Conservation (phyloP, 2,329 filamentous ascomycete genomes). For the Zelopaecilomyces penicillatus region DNA sequence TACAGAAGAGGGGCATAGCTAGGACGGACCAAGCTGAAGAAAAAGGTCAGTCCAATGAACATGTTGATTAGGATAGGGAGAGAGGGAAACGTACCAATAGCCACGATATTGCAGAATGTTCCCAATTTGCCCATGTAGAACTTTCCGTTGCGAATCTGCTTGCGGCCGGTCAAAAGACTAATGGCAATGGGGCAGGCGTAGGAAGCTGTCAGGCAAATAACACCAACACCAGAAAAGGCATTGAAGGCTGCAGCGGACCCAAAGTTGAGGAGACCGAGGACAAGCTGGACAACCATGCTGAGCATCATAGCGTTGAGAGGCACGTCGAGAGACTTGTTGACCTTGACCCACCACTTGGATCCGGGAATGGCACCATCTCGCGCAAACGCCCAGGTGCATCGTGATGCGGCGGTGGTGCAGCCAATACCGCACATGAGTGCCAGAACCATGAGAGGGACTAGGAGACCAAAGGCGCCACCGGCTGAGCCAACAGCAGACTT, state of each 20-base stretch:
- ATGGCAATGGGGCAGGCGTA: slow-evolving; percentile 61
- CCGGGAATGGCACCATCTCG: slow-evolving; percentile 63
- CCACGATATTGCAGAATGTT: slow-evolving; percentile 51
- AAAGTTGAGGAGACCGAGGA: slow-evolving; percentile 61
- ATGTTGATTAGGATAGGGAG: slow-evolving; percentile 6
- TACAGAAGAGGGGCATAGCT: slow-evolving; percentile 66
- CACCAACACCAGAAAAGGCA: slow-evolving; percentile 61
- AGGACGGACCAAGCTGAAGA: slow-evolving; percentile 54
- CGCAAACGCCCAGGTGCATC: slow-evolving; percentile 61
- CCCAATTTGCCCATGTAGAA: slow-evolving; percentile 58
- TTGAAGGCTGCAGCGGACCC: slow-evolving; percentile 63
- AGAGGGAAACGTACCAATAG: slow-evolving; percentile 44
- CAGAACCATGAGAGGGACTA: slow-evolving; percentile 57
- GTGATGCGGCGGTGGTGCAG: slow-evolving; percentile 60
- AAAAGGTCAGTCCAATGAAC: neutral
- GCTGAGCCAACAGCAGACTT: slow-evolving; percentile 51
- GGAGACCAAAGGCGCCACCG: slow-evolving; percentile 53
- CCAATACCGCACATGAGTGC: slow-evolving; percentile 60
- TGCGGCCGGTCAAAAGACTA: slow-evolving; percentile 52
- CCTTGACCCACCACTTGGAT: slow-evolving; percentile 49
- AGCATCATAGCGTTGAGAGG: slow-evolving; percentile 67
- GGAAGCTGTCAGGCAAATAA: slow-evolving; percentile 60
- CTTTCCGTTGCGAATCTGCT: slow-evolving; percentile 45
- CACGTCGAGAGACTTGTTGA: slow-evolving; percentile 54
- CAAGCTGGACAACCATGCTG: slow-evolving; percentile 54